Evolutionary conservation across 805 yeast species (phyloP).

Genomic region (Candida koratica): DNA sequence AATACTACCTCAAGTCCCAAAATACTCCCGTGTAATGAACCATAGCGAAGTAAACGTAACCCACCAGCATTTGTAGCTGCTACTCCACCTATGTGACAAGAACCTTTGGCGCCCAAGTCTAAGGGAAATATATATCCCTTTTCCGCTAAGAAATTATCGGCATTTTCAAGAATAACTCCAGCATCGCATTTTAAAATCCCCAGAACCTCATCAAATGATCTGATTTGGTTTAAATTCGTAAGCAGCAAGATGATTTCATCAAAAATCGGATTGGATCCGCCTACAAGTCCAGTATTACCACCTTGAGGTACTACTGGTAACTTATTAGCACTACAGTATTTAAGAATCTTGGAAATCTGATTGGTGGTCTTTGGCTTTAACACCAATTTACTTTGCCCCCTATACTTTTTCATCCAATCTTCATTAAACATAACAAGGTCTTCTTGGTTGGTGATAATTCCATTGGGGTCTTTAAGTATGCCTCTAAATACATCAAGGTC

Average conservation of each 20-base stretch:
- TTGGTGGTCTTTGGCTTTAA: constrained; percentile 78
- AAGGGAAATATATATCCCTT: constrained; percentile 88
- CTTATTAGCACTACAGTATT: constrained; percentile 71
- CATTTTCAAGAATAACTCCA: constrained; percentile 82
- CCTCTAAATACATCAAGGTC: constrained; percentile 62
- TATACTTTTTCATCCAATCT: constrained; percentile 92
- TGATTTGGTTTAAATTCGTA: constrained; percentile 66
- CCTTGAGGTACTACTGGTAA: constrained; percentile 95
- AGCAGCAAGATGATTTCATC: constrained; percentile 82
- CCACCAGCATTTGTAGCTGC: constrained; percentile 98
- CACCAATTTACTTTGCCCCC: constrained; percentile 79
- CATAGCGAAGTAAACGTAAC: constrained; percentile 77
- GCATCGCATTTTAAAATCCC: constrained; percentile 90
- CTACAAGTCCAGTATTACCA: constrained; percentile 94
- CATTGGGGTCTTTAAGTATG: constrained; percentile 47
- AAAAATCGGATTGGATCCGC: constrained; percentile 89
- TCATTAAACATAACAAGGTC: constrained; percentile 74
- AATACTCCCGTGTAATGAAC: constrained; percentile 88
- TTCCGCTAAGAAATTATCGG: constrained; percentile 73
- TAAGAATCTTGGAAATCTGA: constrained; percentile 71
- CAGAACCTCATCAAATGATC: constrained; percentile 75
- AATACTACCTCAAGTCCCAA: constrained; percentile 90
- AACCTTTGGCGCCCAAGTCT: constrained; percentile 94
- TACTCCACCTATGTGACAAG: constrained; percentile 93
- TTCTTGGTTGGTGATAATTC: constrained; percentile 51